phyloP scores from a whole-genome alignment of 179 eudicot genomes.

The Beta corolliflora region DNA sequence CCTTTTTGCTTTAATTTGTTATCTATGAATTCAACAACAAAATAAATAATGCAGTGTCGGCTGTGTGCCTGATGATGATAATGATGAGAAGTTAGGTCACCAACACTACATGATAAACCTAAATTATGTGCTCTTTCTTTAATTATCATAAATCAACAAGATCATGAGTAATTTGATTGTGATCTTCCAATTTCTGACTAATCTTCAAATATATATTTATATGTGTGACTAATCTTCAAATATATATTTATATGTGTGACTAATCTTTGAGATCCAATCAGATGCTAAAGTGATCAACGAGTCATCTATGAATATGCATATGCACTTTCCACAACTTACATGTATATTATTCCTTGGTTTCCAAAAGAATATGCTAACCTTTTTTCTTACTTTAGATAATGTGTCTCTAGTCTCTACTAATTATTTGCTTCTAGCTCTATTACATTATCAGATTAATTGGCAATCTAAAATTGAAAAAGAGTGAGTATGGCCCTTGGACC shows the following conservation, averaged over 20 bases:
- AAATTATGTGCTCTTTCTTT: constrained; percentile 19
- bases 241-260: constrained; percentile 4
- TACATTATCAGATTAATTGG: background rate
- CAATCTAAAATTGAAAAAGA: background rate
- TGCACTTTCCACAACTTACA: constrained; percentile 22
- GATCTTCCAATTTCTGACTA: constrained; percentile 5
- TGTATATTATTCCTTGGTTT: background rate
- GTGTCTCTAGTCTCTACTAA: background rate
- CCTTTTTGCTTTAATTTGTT: constrained; percentile 15
- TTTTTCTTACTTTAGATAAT: background rate
- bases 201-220: background rate
- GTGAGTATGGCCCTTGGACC: constrained; percentile 11
- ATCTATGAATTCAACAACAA: constrained; percentile 24
- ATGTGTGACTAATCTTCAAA: constrained; percentile 14
- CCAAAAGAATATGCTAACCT: constrained; percentile 16
- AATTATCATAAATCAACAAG: constrained; percentile 16
- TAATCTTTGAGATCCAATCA: background rate
- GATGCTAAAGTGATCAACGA: constrained; percentile 19
- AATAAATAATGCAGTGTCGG: constrained; percentile 47
- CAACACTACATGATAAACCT: constrained; percentile 34
- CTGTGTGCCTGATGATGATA: constrained; percentile 24
- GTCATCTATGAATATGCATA: constrained; percentile 19
- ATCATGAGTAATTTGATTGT: constrained; percentile 23
- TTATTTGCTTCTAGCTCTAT: constrained; percentile 10
- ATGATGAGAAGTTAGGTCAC: constrained; percentile 43